Base-by-base conservation (phyloP, 805 yeast species). In the Yarrowia sp. region DNA sequence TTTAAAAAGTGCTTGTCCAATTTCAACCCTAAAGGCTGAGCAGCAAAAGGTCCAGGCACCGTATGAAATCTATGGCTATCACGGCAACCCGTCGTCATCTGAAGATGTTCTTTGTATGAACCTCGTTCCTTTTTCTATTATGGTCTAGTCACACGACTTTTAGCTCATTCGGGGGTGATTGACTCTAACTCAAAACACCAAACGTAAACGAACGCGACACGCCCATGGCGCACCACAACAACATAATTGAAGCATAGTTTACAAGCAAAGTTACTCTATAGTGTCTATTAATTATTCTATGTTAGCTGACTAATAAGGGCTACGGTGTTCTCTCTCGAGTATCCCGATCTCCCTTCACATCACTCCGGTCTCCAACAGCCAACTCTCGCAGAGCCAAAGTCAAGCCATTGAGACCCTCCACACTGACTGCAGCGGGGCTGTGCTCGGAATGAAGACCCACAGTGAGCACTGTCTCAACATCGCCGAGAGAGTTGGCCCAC, bases 391-490 rank as follows among this genome's bases (percentile, higher is more conserved):
- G 42, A 18, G 64, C 64, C 18, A 58, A 33, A 14, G 64, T 58
- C 33, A 58, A 35, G 10, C 64, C 64, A 35, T 58, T 58, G 51
- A 58, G 50, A 28, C 64, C 64, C 43, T 58, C 64, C 17, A 58
- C 64, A 43, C 51, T 43, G 42, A 43, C 50, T 4, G 64, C 50
- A 0, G 64, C 64, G 18, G 51, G 50, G n/a, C 51, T 43, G 35
- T 58, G 64, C 11, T 43, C 64, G 1, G 64, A 58, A 13, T 58
- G 64, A 17, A 44, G 64, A 14, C 64, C 64, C n/a, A 58, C 64
- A 18, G 64, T 58, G 3, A 58, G 50, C 17, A 58, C 64, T 3
- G 64, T 58, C 42, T 58, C 51, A 10, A 58, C 51, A 14, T 58
- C 64, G 28, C 51, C 33, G 8, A 58, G 43, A 14, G 64, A 58